Evolutionary conservation across 257 asterid genomes (phyloP).

Genomic region (Ligustrum vulgare): DNA sequence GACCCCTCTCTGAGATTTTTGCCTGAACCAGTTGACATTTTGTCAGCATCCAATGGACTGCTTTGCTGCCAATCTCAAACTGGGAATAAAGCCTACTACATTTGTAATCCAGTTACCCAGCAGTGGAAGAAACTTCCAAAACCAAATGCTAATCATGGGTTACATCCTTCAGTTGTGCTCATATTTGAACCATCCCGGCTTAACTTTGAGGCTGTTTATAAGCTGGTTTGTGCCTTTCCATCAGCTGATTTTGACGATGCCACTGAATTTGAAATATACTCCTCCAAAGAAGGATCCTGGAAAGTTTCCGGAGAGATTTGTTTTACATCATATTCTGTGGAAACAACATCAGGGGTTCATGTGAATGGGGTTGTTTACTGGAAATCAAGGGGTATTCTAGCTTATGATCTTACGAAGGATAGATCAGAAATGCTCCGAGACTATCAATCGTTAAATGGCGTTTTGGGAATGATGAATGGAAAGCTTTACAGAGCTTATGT

Average conservation of each 20-base stretch:
- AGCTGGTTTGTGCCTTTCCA: constrained; percentile 43
- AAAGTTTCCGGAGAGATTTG: constrained; percentile 47
- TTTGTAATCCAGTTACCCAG: constrained; percentile 50
- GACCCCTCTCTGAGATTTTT: constrained; percentile 43
- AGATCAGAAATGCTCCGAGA: constrained; percentile 33
- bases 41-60: constrained; percentile 54
- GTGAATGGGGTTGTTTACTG: constrained; percentile 45
- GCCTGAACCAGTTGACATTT: constrained; percentile 49
- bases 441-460: neutral
- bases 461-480: constrained; percentile 37
- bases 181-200: constrained; percentile 50
- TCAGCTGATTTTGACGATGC: constrained; percentile 55
- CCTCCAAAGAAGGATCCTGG: constrained; percentile 51
- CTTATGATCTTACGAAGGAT: constrained; percentile 44
- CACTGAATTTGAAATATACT: constrained; percentile 52
- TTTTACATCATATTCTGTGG: constrained; percentile 24
- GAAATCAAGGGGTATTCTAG: constrained; percentile 27
- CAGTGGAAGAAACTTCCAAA: constrained; percentile 52
- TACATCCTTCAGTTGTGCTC: constrained; percentile 34
- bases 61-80: constrained; percentile 46
- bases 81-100: constrained; percentile 37
- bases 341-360: constrained; percentile 38
- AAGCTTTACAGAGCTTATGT: constrained; percentile 32
- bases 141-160: constrained; percentile 50
- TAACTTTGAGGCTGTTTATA: constrained; percentile 46